phyloP scores from a whole-genome alignment of 2,329 filamentous ascomycete species.

The Volutella citrinella region DNA sequence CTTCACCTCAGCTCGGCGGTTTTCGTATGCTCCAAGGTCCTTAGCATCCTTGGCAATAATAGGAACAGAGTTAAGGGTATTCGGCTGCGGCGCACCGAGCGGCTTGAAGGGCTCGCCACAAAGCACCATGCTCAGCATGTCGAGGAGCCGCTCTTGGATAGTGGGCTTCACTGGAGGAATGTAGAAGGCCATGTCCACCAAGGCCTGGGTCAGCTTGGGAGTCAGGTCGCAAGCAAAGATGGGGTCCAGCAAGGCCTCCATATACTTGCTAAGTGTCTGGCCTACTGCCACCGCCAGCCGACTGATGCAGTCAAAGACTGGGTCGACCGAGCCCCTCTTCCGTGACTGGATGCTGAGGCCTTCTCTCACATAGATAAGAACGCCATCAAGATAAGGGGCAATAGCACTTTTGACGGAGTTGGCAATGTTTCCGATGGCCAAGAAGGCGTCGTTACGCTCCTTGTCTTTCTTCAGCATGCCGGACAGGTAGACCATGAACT shows the following conservation, averaged over 20 bases:
- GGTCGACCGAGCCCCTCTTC: conserved; percentile 63
- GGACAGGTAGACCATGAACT: conserved; percentile 95
- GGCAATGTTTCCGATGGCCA: conserved; percentile 93
- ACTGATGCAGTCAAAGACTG: conserved; percentile 97
- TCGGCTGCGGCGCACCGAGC: conserved; percentile 80
- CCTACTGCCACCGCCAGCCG: conserved; percentile 93
- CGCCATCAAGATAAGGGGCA: conserved; percentile 89
- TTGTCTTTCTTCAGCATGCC: conserved; percentile 93
- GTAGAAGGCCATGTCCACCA: conserved; percentile 98
- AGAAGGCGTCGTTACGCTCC: conserved; percentile 89
- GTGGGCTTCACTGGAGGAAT: conserved; percentile 90
- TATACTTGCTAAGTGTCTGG: conserved; percentile 96
- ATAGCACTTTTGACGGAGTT: conserved; percentile 96
- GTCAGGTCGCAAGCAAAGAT: conserved; percentile 97
- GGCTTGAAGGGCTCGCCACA: conserved; percentile 91
- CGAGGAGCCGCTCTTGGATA: conserved; percentile 89
- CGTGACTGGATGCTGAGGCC: conserved; percentile 78
- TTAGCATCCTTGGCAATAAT: conserved; percentile 85
- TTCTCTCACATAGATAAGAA: conserved; percentile 89
- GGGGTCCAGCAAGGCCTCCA: conserved; percentile 90
- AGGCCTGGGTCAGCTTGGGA: conserved; percentile 86
- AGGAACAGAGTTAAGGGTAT: conserved; percentile 76
- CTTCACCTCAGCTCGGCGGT: conserved; percentile 81
- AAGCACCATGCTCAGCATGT: conserved; percentile 91
- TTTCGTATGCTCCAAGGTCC: conserved; percentile 77